Conservation (phyloP, 1,284 basidiomycete genomes). For the Thecaphora thlaspeos region DNA sequence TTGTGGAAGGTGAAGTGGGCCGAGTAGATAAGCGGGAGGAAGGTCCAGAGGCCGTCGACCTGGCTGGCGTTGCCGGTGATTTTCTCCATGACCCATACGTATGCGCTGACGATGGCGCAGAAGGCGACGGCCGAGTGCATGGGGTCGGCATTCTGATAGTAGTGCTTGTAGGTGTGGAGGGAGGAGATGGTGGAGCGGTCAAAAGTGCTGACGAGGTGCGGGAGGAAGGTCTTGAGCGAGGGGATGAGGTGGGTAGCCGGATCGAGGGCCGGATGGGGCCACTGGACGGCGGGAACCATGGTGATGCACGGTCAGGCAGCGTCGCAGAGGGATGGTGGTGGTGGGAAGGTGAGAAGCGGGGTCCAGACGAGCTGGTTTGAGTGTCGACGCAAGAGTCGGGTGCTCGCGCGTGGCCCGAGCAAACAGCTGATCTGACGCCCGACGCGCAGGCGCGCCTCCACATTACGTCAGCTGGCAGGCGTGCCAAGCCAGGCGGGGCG, state of each 20-base stretch:
- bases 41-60: conserved; percentile 54
- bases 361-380: too few relatives aligned
- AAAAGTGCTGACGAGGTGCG: conserved; percentile 22
- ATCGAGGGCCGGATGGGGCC: conserved; percentile 36
- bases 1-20: conserved; percentile 49
- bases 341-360: too few relatives aligned
- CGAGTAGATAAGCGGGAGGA: conserved; percentile 48
- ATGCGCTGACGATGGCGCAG: conserved; percentile 37
- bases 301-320: conserved; percentile 3
- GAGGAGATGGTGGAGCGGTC: conserved; percentile 17
- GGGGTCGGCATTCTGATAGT: conserved; percentile 42
- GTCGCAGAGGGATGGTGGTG: too few relatives aligned
- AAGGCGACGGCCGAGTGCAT: conserved; percentile 45
- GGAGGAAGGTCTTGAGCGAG: conserved; percentile 25
- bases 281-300: conserved; percentile 16
- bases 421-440: too few relatives aligned
- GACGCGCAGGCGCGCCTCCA: too few relatives aligned
- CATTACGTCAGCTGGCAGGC: too few relatives aligned
- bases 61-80: conserved; percentile 52
- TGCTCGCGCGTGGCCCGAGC: too few relatives aligned
- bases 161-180: conserved; percentile 28
- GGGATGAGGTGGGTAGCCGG: conserved; percentile 31
- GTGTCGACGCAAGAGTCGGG: too few relatives aligned
- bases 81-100: conserved; percentile 44
- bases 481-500: too few relatives aligned